A percentile compares a stretch with the other conserved stretches of the same genome.
Evolutionary conservation across 148 eudicot genomes (phyloP).

Genomic region (Rhododendron vialii): DNA sequence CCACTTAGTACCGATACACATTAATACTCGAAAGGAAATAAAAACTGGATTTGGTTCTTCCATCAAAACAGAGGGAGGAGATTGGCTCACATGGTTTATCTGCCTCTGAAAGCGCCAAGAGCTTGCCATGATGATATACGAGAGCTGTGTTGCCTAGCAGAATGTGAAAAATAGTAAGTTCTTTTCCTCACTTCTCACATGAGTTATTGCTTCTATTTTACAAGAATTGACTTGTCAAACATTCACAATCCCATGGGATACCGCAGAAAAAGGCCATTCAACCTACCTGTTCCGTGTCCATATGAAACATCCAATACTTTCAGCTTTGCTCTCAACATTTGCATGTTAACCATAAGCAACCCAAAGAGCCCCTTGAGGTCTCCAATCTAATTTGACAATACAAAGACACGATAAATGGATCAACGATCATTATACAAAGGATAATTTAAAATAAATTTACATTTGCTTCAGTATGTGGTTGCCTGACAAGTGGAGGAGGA

Average conservation of each 20-base stretch:
- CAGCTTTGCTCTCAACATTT: conserved; percentile 69
- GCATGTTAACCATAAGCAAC: conserved; percentile 59
- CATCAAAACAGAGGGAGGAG: conserved; percentile 6
- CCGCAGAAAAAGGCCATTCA: neutral
- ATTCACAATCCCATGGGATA: neutral
- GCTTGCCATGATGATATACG: conserved; percentile 86
- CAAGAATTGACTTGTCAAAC: neutral
- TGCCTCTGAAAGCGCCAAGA: conserved; percentile 83
- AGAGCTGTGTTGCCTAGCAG: conserved; percentile 87
- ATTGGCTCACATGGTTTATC: conserved; percentile 87
- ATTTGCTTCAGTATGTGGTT: neutral
- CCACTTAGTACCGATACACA: neutral
- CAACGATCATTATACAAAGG: neutral
- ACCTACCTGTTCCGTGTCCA: conserved; percentile 73
- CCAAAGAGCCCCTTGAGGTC: conserved; percentile 88
- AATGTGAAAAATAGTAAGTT: conserved; percentile 11
- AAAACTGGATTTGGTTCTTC: neutral
- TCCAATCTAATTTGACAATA: conserved; percentile 53
- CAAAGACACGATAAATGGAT: neutral
- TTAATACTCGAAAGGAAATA: neutral
- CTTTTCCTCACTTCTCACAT: neutral
- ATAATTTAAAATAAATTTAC: neutral
- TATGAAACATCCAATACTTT: conserved; percentile 78
- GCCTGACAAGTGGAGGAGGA: neutral
- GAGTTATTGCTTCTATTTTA: neutral